Evolutionary conservation across 2,329 filamentous ascomycete species (phyloP).

Genomic region (Fusarium piperis): DNA sequence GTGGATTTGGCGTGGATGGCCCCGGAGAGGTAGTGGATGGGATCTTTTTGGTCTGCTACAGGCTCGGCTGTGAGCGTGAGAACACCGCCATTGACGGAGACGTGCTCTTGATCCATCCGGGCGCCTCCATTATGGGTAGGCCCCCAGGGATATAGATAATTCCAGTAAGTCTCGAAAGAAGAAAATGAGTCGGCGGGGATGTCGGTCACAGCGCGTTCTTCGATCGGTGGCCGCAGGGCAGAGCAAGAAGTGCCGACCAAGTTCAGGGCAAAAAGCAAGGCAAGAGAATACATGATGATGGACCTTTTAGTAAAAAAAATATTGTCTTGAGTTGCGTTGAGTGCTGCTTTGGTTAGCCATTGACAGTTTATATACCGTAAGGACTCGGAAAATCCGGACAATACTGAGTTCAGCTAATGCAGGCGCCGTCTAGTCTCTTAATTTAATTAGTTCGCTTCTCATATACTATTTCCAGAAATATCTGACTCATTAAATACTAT

Average conservation of each 20-base stretch:
- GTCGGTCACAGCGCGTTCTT: slow-evolving; percentile 17
- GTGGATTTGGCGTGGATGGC: slow-evolving; percentile 29
- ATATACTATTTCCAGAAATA: too few species aligned
- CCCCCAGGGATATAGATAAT: slow-evolving; percentile 29
- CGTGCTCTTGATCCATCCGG: slow-evolving; percentile 26
- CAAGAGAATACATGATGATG: neutral
- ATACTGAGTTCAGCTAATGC: too few species aligned
- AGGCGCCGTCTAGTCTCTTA: too few species aligned
- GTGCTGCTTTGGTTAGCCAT: neutral
- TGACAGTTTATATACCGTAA: too few species aligned
- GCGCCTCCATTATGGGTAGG: slow-evolving; percentile 29
- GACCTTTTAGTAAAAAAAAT: neutral
- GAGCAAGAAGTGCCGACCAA: slow-evolving; percentile 9
- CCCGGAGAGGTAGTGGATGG: slow-evolving; percentile 30
- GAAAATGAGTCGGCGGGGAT: slow-evolving; percentile 25
- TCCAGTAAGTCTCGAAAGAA: slow-evolving; percentile 30
- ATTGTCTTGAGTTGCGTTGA: neutral
- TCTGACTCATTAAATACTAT: too few species aligned
- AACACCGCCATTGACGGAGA: slow-evolving; percentile 22
- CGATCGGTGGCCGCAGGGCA: slow-evolving; percentile 3
- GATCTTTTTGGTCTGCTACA: slow-evolving; percentile 13
- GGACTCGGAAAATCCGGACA: too few species aligned
- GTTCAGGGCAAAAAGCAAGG: slow-evolving; percentile 4
- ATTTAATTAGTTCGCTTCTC: too few species aligned
- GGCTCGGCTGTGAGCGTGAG: slow-evolving; percentile 28